Evolutionary conservation across 257 asterid genomes (phyloP), one percentile per base, ranked within the genome.

Genomic region (Agastache rugosa): DNA sequence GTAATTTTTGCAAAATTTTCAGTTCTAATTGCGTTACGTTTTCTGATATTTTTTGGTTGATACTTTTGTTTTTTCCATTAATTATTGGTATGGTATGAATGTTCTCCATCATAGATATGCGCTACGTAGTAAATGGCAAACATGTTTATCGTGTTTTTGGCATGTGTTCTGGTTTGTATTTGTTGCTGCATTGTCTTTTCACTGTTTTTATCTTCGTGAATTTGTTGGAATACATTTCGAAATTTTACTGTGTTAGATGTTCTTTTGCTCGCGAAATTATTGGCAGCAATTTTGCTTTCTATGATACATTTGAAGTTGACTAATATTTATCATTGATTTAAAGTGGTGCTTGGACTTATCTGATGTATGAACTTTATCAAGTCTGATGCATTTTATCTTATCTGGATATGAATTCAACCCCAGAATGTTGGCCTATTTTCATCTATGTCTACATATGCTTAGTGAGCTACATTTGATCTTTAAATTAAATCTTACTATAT

Each of bases 181-280:
- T 44, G n/a, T 25, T 55, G 27, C 61, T 66, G 37, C 68, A 66
- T 54, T 25, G 60, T 66, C 35, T 41, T 39, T 55, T 51, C 20
- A 15, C 11, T 20, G 53, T 35, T 29, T 39, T 29, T 51, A 47
- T 50, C 16, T 22, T 27, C 25, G 12, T n/a, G 56, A 17, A 27
- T 31, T 34, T 25, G 9, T 59, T 20, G 19, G 41, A 42, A 22
- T 6, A 0, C 15, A 27, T n/a, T 54, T 16, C 61, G 35, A 10
- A 11, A 25, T 58, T 39, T 70, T 9, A 2, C 16, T 70, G n/a
- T 7, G 23, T 6, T 50, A n/a, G 6, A 50, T 50, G 22, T 50
- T n/a, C n/a, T 9, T n/a, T 2, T 51, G 23, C 12, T 17, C 5
- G 56, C 23, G 2, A 16, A 48, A 48, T 48, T 47, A 15, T 47